phyloP scores from a whole-genome alignment of 352 stramenopile species.

The Phytophthora uliginosa region DNA sequence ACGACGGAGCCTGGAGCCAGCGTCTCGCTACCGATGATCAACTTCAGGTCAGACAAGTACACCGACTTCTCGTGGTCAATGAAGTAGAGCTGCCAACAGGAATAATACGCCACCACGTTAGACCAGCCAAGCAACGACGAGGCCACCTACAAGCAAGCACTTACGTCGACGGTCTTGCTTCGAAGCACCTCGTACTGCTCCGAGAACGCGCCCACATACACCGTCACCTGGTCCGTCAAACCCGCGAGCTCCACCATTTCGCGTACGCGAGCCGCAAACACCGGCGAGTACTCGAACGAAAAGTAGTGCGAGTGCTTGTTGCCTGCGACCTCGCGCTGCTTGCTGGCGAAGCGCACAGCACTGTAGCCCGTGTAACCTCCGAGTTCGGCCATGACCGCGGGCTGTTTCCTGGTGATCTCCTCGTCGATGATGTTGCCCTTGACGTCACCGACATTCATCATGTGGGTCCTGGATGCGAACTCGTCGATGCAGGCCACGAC shows the following conservation, averaged over 20 bases:
- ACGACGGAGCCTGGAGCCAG: background rate
- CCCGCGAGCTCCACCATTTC: background rate
- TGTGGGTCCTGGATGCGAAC: conserved; percentile 36
- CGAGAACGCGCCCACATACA: background rate
- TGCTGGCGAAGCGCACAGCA: conserved; percentile 51
- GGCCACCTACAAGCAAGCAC: background rate
- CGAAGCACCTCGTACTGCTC: background rate
- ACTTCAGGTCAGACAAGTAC: background rate
- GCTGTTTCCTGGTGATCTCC: conserved; percentile 44
- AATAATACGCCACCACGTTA: background rate
- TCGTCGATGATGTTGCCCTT: conserved; percentile 54
- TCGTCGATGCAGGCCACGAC: background rate
- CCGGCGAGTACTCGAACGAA: background rate
- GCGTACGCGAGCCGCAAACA: background rate
- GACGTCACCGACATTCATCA: conserved; percentile 54
- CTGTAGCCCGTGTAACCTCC: conserved; percentile 64
- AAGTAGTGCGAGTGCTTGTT: background rate
- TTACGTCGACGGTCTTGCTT: background rate
- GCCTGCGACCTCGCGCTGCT: conserved; percentile 44
- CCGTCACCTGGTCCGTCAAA: background rate
- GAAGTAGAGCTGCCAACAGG: background rate
- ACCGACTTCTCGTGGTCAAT: background rate
- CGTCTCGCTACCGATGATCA: background rate
- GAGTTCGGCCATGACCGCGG: conserved; percentile 50
- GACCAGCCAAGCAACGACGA: background rate